A percentile compares a stretch with the other conserved stretches of the same genome.
These are phyloP conservation scores for Trichoderma afroharzianum DNA, from an alignment of 2,329 filamentous ascomycete species.

Conservation along the genomic window DNA sequence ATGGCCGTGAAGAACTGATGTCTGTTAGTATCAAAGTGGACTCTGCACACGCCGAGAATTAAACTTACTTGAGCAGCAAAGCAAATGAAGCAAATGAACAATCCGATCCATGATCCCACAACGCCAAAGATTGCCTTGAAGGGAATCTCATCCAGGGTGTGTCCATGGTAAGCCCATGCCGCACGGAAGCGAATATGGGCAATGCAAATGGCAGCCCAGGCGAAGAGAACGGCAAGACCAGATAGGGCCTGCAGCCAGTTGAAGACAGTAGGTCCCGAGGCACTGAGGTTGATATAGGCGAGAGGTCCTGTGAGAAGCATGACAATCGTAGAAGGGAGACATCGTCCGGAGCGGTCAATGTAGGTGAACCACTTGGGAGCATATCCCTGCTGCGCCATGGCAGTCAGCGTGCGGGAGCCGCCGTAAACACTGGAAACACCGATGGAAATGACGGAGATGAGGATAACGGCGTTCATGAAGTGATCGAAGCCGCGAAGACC, in stretches of 20 bases:
- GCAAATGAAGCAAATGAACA: constrained; percentile 52
- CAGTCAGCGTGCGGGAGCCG: constrained; percentile 52
- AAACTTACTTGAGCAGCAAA: constrained; percentile 46
- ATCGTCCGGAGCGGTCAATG: constrained; percentile 51
- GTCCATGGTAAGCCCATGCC: constrained; percentile 57
- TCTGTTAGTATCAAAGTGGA: background rate
- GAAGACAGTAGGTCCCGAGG: constrained; percentile 51
- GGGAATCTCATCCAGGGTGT: constrained; percentile 60
- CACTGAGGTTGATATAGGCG: constrained; percentile 44
- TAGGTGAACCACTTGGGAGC: constrained; percentile 52
- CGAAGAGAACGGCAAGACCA: constrained; percentile 60
- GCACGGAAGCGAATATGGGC: constrained; percentile 65
- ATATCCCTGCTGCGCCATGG: constrained; percentile 54
- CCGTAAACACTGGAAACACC: constrained; percentile 54
- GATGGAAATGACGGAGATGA: constrained; percentile 52
- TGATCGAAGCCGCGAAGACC: constrained; percentile 45
- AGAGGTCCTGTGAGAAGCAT: constrained; percentile 46
- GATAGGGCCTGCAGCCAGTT: constrained; percentile 63
- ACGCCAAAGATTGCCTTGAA: constrained; percentile 60
- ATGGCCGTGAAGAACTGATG: constrained; percentile 47
- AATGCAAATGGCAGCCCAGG: constrained; percentile 63
- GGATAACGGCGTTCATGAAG: constrained; percentile 53
- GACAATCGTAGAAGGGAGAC: constrained; percentile 43
- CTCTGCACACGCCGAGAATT: constrained; percentile 15
- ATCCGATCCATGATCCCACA: constrained; percentile 59